Conservation (phyloP, 257 asterid species). For the Solanum pinnatisectum region DNA sequence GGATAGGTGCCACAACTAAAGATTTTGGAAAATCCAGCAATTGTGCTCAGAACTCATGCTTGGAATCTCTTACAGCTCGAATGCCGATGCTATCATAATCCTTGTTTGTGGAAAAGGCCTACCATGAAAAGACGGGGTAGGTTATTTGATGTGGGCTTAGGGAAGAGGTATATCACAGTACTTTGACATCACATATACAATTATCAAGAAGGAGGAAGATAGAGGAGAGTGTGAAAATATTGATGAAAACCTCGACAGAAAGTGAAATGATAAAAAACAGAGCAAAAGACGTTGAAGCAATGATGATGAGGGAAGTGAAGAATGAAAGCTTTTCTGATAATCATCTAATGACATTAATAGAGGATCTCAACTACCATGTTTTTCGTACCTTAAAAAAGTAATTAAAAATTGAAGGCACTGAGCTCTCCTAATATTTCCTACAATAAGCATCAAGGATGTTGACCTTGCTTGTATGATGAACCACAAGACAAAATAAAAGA, state of each 20-base stretch:
- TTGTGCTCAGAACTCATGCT: slow-evolving; percentile 1
- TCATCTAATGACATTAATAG: not conserved
- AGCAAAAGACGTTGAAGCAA: not conserved
- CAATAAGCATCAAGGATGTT: not conserved
- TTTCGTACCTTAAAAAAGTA: not conserved
- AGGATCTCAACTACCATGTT: not conserved
- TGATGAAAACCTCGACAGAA: not conserved
- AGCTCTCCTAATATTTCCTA: not conserved
- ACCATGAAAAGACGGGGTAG: slow-evolving; percentile 10
- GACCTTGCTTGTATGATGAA: not conserved
- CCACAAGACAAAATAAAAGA: not conserved
- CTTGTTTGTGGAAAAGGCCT: slow-evolving; percentile 13
- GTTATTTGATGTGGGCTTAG: slow-evolving; percentile 10
- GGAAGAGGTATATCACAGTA: not conserved
- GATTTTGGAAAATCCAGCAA: slow-evolving; percentile 12
- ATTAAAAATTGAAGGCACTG: not conserved
- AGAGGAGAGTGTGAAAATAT: not conserved
- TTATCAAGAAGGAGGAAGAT: not conserved
- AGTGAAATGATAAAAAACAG: not conserved
- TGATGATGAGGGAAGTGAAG: not conserved
- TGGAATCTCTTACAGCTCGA: slow-evolving; percentile 9
- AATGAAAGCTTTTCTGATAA: not conserved
- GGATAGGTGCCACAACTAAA: slow-evolving; percentile 14
- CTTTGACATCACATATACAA: not conserved
- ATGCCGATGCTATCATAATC: slow-evolving; percentile 18